Percentiles rank a stretch among this genome's conserved stretches.
These are phyloP conservation scores for Phytophthora nicotianae DNA, from an alignment of 352 stramenopile genomes.

Conservation along the genomic window DNA sequence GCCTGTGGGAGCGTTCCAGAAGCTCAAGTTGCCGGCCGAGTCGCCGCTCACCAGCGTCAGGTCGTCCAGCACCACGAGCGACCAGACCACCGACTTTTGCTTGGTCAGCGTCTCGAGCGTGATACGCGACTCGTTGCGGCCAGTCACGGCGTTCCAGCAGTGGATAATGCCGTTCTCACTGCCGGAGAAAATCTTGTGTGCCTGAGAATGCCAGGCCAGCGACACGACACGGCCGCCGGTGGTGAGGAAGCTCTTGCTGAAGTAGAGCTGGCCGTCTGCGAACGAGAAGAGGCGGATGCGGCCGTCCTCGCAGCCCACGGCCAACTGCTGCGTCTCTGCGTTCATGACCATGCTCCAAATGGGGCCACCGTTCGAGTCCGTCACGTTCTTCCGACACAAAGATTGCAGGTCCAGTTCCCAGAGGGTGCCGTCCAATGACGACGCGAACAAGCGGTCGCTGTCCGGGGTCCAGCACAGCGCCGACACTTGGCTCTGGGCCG, in stretches of 20 bases:
- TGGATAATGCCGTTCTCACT: constrained; percentile 88
- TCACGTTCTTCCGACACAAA: constrained; percentile 76
- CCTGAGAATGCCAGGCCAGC: constrained; percentile 75
- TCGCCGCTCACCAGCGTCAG: constrained; percentile 93
- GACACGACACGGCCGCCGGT: constrained; percentile 81
- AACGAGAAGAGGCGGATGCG: constrained; percentile 90
- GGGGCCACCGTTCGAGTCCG: constrained; percentile 87
- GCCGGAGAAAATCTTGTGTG: constrained; percentile 86
- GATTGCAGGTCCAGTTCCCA: constrained; percentile 84
- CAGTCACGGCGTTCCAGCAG: constrained; percentile 81
- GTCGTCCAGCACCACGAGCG: constrained; percentile 88
- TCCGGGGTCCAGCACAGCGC: constrained; percentile 61
- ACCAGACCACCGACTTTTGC: constrained; percentile 89
- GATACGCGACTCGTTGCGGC: constrained; percentile 84
- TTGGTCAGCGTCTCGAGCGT: constrained; percentile 83
- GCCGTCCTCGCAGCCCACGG: constrained; percentile 91
- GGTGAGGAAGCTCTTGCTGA: constrained; percentile 83
- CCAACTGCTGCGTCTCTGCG: constrained; percentile 58
- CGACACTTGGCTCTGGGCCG: constrained; percentile 65
- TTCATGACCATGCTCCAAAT: constrained; percentile 90
- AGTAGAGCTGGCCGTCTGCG: constrained; percentile 74
- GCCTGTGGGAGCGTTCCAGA: constrained; percentile 92
- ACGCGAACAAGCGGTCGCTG: constrained; percentile 62
- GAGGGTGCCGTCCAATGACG: constrained; percentile 74
- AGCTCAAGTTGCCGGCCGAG: constrained; percentile 92